phyloP scores from a whole-genome alignment of 495 filamentous ascomycete genomes.

The Tricharina praecox region DNA sequence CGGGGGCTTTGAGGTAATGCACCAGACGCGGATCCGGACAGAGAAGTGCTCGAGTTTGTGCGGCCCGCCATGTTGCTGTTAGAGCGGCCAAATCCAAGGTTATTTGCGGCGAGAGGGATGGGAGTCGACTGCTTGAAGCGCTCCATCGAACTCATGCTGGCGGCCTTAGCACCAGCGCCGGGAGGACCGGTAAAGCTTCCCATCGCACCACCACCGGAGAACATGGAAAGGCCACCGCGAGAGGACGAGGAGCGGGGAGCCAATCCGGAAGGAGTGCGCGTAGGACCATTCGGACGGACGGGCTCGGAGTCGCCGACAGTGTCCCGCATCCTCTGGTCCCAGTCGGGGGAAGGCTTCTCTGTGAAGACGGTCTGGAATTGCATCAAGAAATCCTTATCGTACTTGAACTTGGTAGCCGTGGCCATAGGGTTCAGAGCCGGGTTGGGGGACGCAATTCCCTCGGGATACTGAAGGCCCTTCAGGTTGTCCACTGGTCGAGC shows the following conservation, averaged over 20 bases:
- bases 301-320: slow-evolving; percentile 50
- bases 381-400: slow-evolving; percentile 88
- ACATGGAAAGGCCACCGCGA: slow-evolving; percentile 29
- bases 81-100: no score
- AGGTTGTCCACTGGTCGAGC: slow-evolving; percentile 67
- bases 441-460: slow-evolving; percentile 69
- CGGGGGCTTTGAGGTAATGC: slow-evolving; percentile 39
- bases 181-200: slow-evolving; percentile 28
- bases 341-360: slow-evolving; percentile 85
- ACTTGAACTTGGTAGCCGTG: slow-evolving; percentile 71
- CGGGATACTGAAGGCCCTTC: slow-evolving; percentile 53
- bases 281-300: slow-evolving; percentile 47
- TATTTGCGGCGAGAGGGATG: slow-evolving; percentile 30
- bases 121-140: slow-evolving; percentile 16
- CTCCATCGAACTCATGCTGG: slow-evolving; percentile 19
- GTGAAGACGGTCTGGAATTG: slow-evolving; percentile 91
- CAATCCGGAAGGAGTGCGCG: slow-evolving; percentile 44
- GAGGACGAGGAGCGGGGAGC: slow-evolving; percentile 31
- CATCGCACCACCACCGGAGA: slow-evolving; percentile 38
- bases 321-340: slow-evolving; percentile 68
- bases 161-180: not conserved
- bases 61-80: no score
- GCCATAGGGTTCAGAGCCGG: slow-evolving; percentile 65
- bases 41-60: slow-evolving; percentile 37
- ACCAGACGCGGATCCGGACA: slow-evolving; percentile 22